Base-by-base conservation (phyloP, 2,329 filamentous ascomycete species). In the Cryphonectria nitschkei region DNA sequence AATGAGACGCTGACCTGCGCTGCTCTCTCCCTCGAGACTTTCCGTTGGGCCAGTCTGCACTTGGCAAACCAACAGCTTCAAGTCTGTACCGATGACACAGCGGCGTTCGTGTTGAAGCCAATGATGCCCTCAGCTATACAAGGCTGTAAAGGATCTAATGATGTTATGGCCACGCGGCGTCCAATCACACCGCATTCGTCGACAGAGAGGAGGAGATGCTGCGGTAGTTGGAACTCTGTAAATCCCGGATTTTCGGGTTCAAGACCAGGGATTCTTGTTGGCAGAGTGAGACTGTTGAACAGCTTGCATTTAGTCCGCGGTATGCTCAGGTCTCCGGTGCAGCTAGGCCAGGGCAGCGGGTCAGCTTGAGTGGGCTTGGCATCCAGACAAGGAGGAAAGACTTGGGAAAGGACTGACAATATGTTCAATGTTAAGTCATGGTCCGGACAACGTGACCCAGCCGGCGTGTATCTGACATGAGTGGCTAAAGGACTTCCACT, bases 101-200 rank as follows among this genome's bases (percentile, higher is more conserved):
- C 14, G 5, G 69, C 26, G 41, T 50, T 52, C 29, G 64, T 69
- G 50, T 73, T 73, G 70, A 72, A 73, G 19, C 72, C 70, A 29
- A 73, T 70, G 13, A 73, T 68, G 3, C 72, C 72, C 43, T 73
- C 72, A 22, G 70, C 72, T 39, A 68, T 11, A 43, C 56, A 50
- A 9, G 22, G 46, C 32, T 32, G 29, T 9, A 63, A 29, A 16
- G 58, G 32, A 16, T 32, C 58, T 16, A 34, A 8, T 22, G 60
- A 67, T n/a, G 61, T 65, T 22, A 73, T 65, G 32, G 70, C 52
- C 64, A 73, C 54, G 8, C 72, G 70, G n/a, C 70, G 66, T n/a
- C 70, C 72, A 16, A 73, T 73, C 26, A 73, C 67, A 2, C 72
- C 72, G 39, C 65, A 16, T 8, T 65, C 68, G 29, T 68, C 70